A percentile compares a stretch with the other conserved stretches of the same genome.
Conservation (phyloP, 169 alveolate genomes). For the Theileria parva region DNA sequence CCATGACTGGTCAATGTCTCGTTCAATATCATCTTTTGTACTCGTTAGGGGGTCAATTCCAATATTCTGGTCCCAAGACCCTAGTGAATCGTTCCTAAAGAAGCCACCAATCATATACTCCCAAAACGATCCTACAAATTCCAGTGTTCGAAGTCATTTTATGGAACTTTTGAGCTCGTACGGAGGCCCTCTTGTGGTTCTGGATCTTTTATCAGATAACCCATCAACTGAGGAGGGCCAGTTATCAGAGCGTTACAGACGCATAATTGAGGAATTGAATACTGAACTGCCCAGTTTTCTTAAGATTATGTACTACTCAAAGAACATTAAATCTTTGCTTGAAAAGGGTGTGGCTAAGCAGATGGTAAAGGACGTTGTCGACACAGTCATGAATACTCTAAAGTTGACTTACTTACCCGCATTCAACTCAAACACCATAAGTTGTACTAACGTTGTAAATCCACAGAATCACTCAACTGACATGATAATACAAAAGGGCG, state of each 20-base stretch:
- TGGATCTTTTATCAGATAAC: conserved; percentile 68
- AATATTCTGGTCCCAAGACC: conserved; percentile 87
- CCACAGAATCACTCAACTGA: background rate
- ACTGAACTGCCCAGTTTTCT: conserved; percentile 55
- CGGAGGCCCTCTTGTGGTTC: conserved; percentile 69
- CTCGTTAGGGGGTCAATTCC: conserved; percentile 97
- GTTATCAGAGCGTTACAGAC: conserved; percentile 53
- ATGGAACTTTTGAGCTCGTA: conserved; percentile 33
- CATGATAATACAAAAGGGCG: conserved; percentile 85
- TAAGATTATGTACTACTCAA: conserved; percentile 49
- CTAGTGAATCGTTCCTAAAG: conserved; percentile 54
- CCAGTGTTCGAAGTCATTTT: conserved; percentile 62
- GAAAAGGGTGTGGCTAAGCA: conserved; percentile 48
- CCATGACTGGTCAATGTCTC: conserved; percentile 67
- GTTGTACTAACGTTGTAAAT: conserved; percentile 46
- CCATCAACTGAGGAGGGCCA: conserved; percentile 63
- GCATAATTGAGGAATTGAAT: conserved; percentile 44
- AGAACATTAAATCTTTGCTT: conserved; percentile 59
- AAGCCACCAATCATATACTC: conserved; percentile 74
- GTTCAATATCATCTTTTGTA: conserved; percentile 83
- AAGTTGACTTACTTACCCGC: background rate
- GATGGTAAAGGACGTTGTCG: conserved; percentile 56
- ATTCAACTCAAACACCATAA: background rate
- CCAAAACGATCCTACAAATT: conserved; percentile 81
- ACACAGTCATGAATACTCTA: conserved; percentile 13